phyloP scores from a whole-genome alignment of 805 yeast species.

The Zygosaccharomyces lentus region DNA sequence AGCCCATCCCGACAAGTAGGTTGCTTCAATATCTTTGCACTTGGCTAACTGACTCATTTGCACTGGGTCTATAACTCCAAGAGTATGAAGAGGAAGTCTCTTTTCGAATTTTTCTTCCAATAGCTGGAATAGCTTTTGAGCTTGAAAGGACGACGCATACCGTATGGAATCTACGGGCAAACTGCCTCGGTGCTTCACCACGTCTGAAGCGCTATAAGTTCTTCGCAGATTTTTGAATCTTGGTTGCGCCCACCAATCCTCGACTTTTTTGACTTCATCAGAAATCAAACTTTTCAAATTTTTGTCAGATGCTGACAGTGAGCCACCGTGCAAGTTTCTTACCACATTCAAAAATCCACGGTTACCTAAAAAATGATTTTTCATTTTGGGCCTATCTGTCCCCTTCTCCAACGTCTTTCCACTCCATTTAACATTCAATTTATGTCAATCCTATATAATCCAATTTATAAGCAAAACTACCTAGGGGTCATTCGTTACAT shows the following conservation, averaged over 20 bases:
- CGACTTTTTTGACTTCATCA: slow-evolving; percentile 37
- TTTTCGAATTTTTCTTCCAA: slow-evolving; percentile 40
- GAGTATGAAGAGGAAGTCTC: slow-evolving; percentile 48
- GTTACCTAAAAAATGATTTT: neutral
- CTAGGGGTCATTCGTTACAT: neutral
- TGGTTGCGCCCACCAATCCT: slow-evolving; percentile 48
- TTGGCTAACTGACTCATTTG: slow-evolving; percentile 55
- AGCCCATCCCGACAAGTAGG: slow-evolving; percentile 61
- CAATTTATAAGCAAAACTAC: neutral
- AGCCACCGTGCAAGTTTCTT: neutral
- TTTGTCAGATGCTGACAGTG: slow-evolving; percentile 2
- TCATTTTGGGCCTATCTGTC: neutral
- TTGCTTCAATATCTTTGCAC: slow-evolving; percentile 44
- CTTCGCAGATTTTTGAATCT: slow-evolving; percentile 47
- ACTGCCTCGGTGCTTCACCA: slow-evolving; percentile 52
- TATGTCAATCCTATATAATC: neutral
- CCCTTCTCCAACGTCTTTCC: neutral
- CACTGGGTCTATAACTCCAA: slow-evolving; percentile 61
- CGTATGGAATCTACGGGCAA: slow-evolving; percentile 32
- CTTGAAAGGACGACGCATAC: slow-evolving; percentile 50
- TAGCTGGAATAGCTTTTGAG: slow-evolving; percentile 46
- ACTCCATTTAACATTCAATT: neutral
- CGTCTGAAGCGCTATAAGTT: slow-evolving; percentile 49
- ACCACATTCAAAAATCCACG: neutral
- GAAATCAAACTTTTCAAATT: slow-evolving; percentile 33